Percentiles rank a stretch among this genome's conserved stretches.
These are phyloP conservation scores for Kokia cookei DNA, from an alignment of 441 rosid species.

Conservation along the genomic window DNA sequence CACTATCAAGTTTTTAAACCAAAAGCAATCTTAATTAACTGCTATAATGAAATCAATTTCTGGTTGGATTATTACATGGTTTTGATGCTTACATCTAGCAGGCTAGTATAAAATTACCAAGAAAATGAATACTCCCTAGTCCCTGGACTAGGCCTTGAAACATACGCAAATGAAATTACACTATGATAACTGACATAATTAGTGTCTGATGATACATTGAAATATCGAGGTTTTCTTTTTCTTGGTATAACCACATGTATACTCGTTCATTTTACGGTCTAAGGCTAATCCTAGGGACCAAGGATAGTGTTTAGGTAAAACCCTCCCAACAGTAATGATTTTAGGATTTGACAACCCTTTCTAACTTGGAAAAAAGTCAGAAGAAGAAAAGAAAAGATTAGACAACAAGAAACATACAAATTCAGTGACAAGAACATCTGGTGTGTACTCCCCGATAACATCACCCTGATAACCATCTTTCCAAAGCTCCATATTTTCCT, in stretches of 20 bases:
- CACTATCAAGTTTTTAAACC: not conserved
- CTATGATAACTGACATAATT: not conserved
- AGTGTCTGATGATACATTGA: not conserved
- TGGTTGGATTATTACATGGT: not conserved
- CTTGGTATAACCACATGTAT: too few relatives aligned
- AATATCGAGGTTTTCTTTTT: not conserved
- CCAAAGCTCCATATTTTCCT: conserved; percentile 60
- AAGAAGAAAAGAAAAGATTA: not conserved
- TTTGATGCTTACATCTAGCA: not conserved
- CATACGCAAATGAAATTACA: not conserved
- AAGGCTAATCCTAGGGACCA: too few relatives aligned
- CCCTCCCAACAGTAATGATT: too few relatives aligned
- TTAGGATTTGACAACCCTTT: not conserved
- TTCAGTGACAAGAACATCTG: conserved; percentile 77
- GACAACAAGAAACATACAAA: conserved; percentile 54
- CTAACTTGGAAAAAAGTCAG: not conserved
- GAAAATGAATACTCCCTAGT: not conserved
- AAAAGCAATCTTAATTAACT: not conserved
- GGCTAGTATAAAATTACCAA: not conserved
- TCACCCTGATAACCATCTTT: conserved; percentile 85
- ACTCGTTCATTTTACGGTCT: too few relatives aligned
- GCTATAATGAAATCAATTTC: not conserved
- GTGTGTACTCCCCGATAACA: conserved; percentile 83
- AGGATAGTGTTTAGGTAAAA: too few relatives aligned
- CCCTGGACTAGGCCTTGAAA: not conserved